Evolutionary conservation across 768 basidiomycete species (phyloP).

Genomic region (Collybiopsis confluens): DNA sequence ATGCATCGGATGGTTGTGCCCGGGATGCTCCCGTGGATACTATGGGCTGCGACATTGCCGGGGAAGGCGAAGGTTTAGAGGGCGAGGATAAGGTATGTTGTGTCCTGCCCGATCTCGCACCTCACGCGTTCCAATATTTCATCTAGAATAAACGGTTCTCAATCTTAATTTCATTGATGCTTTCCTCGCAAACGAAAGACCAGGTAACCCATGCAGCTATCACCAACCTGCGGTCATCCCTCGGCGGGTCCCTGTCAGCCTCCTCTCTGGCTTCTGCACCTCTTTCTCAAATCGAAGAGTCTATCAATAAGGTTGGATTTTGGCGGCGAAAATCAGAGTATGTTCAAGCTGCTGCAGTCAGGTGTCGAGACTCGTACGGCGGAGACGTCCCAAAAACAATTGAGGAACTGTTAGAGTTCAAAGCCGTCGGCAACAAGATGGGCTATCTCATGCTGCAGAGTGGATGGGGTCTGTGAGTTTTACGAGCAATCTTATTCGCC

Average conservation of each 20-base stretch:
- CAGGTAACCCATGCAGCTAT: constrained; percentile 82
- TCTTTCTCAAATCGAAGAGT: constrained; percentile 57
- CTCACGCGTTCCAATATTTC: background rate
- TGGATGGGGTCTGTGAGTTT: constrained; percentile 75
- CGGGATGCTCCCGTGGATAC: constrained; percentile 82
- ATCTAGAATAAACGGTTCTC: constrained; percentile 74
- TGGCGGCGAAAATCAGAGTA: constrained; percentile 88
- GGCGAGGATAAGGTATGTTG: constrained; percentile 48
- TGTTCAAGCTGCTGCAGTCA: constrained; percentile 67
- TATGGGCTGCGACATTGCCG: constrained; percentile 71
- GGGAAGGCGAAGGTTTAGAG: constrained; percentile 61
- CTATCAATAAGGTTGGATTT: constrained; percentile 89
- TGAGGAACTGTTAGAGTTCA: constrained; percentile 81
- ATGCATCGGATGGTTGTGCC: constrained; percentile 35
- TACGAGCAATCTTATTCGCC: too few species aligned
- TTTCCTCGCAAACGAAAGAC: constrained; percentile 95
- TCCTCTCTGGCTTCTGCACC: constrained; percentile 65
- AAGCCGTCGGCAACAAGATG: constrained; percentile 97
- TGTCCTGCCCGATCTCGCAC: background rate
- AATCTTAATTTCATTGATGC: constrained; percentile 89
- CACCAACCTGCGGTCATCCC: constrained; percentile 58
- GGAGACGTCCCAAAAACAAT: constrained; percentile 88
- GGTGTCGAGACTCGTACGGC: constrained; percentile 65
- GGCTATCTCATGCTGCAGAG: constrained; percentile 80
- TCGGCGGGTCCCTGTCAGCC: constrained; percentile 70